phyloP scores from a whole-genome alignment of 2,329 filamentous ascomycete genomes.

The Elsinoe australis region DNA sequence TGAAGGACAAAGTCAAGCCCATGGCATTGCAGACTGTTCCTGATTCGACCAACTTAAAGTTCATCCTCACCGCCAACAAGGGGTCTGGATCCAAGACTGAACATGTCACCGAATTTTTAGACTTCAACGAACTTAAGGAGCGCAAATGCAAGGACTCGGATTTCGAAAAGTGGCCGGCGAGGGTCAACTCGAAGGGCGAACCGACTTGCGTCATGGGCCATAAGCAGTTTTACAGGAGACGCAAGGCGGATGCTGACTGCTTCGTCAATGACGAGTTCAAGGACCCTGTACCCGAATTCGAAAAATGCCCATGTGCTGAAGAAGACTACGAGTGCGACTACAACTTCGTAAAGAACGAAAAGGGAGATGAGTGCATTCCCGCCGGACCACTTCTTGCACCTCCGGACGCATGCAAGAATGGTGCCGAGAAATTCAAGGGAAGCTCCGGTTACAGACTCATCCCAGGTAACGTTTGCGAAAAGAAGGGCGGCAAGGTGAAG shows the following conservation, averaged over 20 bases:
- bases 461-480: conserved; percentile 51
- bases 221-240: conserved; percentile 74
- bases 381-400: conserved; percentile 58
- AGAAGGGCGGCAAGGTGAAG: conserved; percentile 33
- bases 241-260: conserved; percentile 82
- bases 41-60: conserved; percentile 88
- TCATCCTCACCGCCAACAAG: conserved; percentile 63
- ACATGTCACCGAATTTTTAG: conserved; percentile 58
- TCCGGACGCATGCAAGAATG: conserved; percentile 63
- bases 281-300: conserved; percentile 61
- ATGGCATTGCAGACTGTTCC: conserved; percentile 75
- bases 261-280: conserved; percentile 82
- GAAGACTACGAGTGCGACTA: conserved; percentile 94
- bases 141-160: conserved; percentile 67
- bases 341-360: conserved; percentile 64
- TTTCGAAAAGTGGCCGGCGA: conserved; percentile 83
- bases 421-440: conserved; percentile 68
- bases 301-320: conserved; percentile 72
- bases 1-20: conserved; percentile 64
- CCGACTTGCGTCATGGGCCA: conserved; percentile 93
- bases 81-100: conserved; percentile 46
- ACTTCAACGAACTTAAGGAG: conserved; percentile 77
- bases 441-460: conserved; percentile 89
- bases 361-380: conserved; percentile 59
- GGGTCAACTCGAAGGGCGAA: conserved; percentile 69